These are phyloP conservation scores for Colletotrichum acutatum DNA, from an alignment of 2,329 filamentous ascomycete species.

Conservation along the genomic window DNA sequence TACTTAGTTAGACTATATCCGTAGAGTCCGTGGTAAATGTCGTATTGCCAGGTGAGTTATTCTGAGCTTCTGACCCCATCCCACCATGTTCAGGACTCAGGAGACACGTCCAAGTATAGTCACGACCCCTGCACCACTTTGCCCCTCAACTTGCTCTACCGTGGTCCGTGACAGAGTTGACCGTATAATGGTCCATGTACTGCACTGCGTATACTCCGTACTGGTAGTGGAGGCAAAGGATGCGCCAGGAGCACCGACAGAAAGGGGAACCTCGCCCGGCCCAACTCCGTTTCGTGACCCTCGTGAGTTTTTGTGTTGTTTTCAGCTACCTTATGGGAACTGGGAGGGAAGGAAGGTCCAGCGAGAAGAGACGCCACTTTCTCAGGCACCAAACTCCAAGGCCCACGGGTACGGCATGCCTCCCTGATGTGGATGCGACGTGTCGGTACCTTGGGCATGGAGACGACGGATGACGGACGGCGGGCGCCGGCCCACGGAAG, in stretches of 20 bases:
- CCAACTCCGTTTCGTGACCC: background rate
- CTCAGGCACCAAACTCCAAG: background rate
- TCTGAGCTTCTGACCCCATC: background rate
- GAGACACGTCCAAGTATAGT: background rate
- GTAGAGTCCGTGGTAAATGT: background rate
- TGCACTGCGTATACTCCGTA: no score
- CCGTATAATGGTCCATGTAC: background rate
- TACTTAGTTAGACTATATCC: background rate
- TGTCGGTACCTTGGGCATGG: constrained; percentile 4
- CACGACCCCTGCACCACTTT: background rate
- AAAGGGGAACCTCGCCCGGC: background rate
- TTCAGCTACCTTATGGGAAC: background rate
- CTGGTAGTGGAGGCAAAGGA: background rate
- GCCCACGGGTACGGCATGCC: background rate
- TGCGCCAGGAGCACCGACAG: background rate
- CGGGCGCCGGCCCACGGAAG: constrained; percentile 13
- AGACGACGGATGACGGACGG: constrained; percentile 14
- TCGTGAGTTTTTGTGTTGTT: background rate
- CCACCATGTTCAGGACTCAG: background rate
- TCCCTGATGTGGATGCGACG: background rate
- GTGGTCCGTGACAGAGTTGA: no score
- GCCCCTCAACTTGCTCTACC: background rate
- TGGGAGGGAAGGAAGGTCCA: background rate
- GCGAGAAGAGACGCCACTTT: background rate
- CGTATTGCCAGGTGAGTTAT: background rate